Conservation (phyloP, 345 rosid species). For the Erucastrum elatum region DNA sequence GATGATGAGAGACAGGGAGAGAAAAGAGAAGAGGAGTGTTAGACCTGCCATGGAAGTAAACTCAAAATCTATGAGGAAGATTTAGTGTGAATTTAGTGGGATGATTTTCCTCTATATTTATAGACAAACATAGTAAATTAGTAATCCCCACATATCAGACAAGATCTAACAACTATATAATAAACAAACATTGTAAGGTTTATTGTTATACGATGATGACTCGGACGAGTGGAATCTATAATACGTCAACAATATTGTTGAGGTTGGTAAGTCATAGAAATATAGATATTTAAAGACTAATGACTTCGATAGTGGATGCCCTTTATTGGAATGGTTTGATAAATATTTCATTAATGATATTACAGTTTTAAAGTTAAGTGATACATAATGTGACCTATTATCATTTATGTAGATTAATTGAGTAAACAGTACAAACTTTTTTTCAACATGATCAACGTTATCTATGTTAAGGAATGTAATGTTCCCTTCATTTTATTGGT, state of each 20-base stretch:
- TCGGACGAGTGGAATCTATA: not conserved
- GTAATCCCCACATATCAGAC: not conserved
- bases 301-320: not conserved
- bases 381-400: not conserved
- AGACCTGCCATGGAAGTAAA: not conserved
- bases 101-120: not conserved
- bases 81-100: not conserved
- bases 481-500: too few species aligned
- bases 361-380: not conserved
- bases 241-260: not conserved
- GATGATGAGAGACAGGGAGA: constrained; percentile 3
- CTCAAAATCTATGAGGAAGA: not conserved
- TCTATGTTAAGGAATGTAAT: not conserved
- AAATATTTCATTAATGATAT: not conserved
- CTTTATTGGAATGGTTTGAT: not conserved
- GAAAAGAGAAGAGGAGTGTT: not conserved
- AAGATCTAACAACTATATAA: not conserved
- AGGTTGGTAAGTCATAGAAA: not conserved
- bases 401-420: not conserved
- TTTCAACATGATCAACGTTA: too few species aligned
- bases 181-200: not conserved
- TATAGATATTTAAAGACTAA: not conserved
- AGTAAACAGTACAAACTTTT: not conserved
- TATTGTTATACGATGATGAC: not conserved
- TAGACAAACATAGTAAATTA: not conserved